Evolutionary conservation across 148 eudicot genomes (phyloP).

Genomic region (Camellia lanceoleosa): DNA sequence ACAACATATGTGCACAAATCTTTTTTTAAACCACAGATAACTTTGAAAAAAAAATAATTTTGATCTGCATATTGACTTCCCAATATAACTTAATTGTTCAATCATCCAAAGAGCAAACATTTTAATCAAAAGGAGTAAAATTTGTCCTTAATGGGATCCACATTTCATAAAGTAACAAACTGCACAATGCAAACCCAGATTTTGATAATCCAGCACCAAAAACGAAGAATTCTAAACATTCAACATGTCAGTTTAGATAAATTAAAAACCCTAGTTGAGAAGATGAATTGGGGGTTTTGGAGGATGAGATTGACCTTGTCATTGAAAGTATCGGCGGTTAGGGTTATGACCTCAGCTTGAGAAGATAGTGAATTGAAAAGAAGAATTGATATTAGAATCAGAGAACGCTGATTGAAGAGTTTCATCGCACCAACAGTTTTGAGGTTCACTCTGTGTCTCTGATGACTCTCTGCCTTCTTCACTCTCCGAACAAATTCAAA

Average conservation of each 20-base stretch:
- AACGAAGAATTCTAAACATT: too few relatives aligned
- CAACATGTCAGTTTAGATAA: background rate
- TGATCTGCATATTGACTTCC: background rate
- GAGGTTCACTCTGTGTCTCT: background rate
- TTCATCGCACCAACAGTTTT: conserved; percentile 4
- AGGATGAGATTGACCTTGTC: conserved; percentile 15
- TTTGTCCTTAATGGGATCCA: background rate
- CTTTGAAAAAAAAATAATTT: background rate
- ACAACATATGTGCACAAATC: background rate
- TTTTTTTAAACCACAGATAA: background rate
- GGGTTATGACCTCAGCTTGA: conserved; percentile 14
- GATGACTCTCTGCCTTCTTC: background rate
- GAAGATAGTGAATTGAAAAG: background rate
- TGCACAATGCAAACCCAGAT: too few relatives aligned
- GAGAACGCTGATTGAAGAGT: background rate
- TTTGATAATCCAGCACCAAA: too few relatives aligned
- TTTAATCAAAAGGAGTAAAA: background rate
- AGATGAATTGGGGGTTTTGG: background rate
- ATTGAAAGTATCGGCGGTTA: conserved; percentile 10
- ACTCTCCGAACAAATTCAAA: background rate
- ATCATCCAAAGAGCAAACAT: background rate
- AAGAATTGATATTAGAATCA: background rate
- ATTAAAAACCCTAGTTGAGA: background rate
- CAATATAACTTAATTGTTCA: background rate
- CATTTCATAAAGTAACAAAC: too few relatives aligned